Percentiles rank a stretch among this genome's conserved stretches.
Evolutionary conservation across 1,284 basidiomycete species (phyloP).

Genomic region (Cystobasidium slooffiae): DNA sequence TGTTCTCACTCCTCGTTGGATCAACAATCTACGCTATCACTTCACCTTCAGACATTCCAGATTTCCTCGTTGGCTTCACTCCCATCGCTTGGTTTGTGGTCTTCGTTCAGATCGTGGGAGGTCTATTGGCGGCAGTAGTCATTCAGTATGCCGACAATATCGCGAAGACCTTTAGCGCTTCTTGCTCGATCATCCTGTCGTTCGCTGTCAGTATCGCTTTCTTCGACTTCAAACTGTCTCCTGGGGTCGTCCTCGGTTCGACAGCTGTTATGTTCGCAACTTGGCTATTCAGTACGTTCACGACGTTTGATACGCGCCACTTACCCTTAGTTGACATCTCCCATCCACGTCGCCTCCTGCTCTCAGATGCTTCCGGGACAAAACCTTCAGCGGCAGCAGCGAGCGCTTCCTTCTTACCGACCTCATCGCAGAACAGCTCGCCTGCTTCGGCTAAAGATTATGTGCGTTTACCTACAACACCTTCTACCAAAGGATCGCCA

Average conservation of each 20-base stretch:
- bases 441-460: neutral
- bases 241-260: constrained; percentile 24
- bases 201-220: constrained; percentile 51
- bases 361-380: neutral
- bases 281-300: constrained; percentile 40
- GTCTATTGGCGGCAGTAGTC: constrained; percentile 55
- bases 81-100: constrained; percentile 56
- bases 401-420: constrained; percentile 10
- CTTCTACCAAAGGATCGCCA: neutral
- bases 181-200: constrained; percentile 57
- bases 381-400: neutral
- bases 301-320: neutral
- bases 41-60: constrained; percentile 21
- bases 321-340: neutral
- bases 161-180: constrained; percentile 57
- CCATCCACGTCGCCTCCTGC: neutral
- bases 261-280: constrained; percentile 34
- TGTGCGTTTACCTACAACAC: neutral
- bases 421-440: neutral
- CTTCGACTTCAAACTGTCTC: constrained; percentile 43
- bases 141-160: constrained; percentile 57
- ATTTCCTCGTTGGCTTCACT: constrained; percentile 54
- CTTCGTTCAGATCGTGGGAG: constrained; percentile 56
- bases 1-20: constrained; percentile 55
- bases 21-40: constrained; percentile 53